Evolutionary conservation across 1,284 basidiomycete genomes (phyloP), one percentile per base, ranked within the genome.

Genomic region (Neolentinus lepideus): DNA sequence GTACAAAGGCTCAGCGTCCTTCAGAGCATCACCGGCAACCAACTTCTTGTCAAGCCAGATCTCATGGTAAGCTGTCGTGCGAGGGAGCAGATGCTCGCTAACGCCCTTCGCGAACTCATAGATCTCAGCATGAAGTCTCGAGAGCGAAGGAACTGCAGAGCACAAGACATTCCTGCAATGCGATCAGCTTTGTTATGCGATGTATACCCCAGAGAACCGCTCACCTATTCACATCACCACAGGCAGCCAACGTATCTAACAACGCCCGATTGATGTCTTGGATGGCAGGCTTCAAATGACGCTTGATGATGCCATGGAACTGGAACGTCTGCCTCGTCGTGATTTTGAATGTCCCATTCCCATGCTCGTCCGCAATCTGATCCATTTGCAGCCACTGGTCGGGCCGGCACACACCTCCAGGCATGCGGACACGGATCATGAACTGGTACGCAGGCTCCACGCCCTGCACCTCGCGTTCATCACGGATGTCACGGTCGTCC

Each of bases 261-360:
- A 98, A 70, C 29, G 81, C 86, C 58, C 88, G 81, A 75, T 99
- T 99, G 72, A 99, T 98, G 57, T 88, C 92, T 74, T 97, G 94
- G 68, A 99, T 98, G 21, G 94, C 91, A 43, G 90, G 85, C 77
- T 99, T 99, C 70, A 99, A 74, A 71, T 99, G 92, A 61, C 83
- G 82, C 80, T 99, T 99, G 77, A 99, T 90, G 63, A 99, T 89
- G 59, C 96, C 96, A 73, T 99, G 96, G 82, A 98, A 99, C 75
- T 99, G 96, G 86, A 98, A 98, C n/a, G 97, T 99, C 74, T 95
- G 88, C 59, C 96, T 81, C 26, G 97, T 99, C 52, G 96, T 99
- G 64, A 99, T 88, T 79, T 99, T 99, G 77, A 99, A 90, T 14
- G 95, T 95, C 56, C 90, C 84, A 65, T 88, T 92, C 26, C 94